Conservation (phyloP, 371 early-diverging fungal species). For the Spiromyces aspiralis region DNA sequence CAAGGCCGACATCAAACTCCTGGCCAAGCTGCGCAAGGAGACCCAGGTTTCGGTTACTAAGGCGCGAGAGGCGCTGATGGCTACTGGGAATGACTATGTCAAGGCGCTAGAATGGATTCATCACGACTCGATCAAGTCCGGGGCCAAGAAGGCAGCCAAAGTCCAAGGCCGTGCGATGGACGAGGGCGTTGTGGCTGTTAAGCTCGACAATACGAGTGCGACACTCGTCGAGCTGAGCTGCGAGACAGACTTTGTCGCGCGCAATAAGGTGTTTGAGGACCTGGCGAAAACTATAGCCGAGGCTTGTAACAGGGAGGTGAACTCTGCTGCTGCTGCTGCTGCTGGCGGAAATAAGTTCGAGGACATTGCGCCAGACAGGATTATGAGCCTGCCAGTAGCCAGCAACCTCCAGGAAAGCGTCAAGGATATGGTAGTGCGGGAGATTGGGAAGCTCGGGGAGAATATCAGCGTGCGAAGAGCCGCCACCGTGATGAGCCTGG, state of each 20-base stretch:
- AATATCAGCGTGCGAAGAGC: constrained; percentile 68
- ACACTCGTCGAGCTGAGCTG: constrained; percentile 63
- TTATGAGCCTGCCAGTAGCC: too few relatives aligned
- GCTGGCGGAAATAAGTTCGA: not conserved
- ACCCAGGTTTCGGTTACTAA: constrained; percentile 69
- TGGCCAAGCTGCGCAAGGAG: constrained; percentile 61
- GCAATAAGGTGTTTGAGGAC: constrained; percentile 59
- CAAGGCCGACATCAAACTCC: constrained; percentile 50
- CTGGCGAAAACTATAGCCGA: constrained; percentile 56
- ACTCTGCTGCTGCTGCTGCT: not conserved
- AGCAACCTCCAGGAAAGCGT: constrained; percentile 14
- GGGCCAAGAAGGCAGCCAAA: constrained; percentile 62
- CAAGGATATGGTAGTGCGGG: constrained; percentile 43
- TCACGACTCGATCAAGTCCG: constrained; percentile 46
- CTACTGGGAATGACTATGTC: constrained; percentile 52
- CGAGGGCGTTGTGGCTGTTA: constrained; percentile 59
- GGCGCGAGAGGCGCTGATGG: constrained; percentile 70
- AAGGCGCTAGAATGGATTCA: constrained; percentile 70
- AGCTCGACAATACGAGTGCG: constrained; percentile 30
- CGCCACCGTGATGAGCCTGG: constrained; percentile 14
- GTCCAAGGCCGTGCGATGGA: constrained; percentile 39
- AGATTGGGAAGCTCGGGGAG: constrained; percentile 75
- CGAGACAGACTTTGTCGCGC: constrained; percentile 91
- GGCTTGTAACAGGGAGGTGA: constrained; percentile 22
- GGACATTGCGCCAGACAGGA: too few relatives aligned